Base-by-base conservation (phyloP, 2,329 filamentous ascomycete species). In the Beauveria brongniartii region DNA sequence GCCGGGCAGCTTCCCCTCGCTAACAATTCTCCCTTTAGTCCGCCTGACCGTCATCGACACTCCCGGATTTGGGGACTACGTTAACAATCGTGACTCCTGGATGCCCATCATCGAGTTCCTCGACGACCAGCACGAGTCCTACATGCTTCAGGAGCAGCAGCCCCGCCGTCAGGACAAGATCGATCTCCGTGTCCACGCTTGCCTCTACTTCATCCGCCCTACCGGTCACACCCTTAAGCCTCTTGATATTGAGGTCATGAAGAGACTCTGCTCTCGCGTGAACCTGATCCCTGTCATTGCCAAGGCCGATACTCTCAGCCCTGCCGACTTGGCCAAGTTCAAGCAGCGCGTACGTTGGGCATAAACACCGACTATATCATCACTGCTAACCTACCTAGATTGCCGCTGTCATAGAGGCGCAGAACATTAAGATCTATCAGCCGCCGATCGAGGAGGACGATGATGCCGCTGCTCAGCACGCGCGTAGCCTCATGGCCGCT, bases 31-130 rank as follows among this genome's bases (percentile, higher is more conserved):
- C 9, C 16, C 4, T 63, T 59, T 72, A 97, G 94, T 99, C 75
- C 94, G 94, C 74, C 81, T 99, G 73, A 99, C 94, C 66, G 94
- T 99, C 72, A 99, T 99, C 75, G 94, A 99, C 77, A 99, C 94
- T 66, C 94, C 94, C 71, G 94, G 94, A 69, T 99, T 99, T 73
- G 94, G 94, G 77, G 94, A 99, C 85, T 99, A 99, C 74, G 94
- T 99, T 76, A 99, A 99, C 89, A 99, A 99, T 86, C 90, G 93
- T 73, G 94, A 99, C 78, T 97, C 94, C 65, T 99, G 94, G 94
- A 95, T 96, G 85, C 94, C 94, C 75, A 97, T 99, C 74, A 97
- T 99, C 78, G 94, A 99, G 79, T 99, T 99, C 82, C 84, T 99
- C 71, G 94, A 99, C 79, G 94, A 99, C 80, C 94, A 99, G 84